These are phyloP conservation scores for Epichloe festucae DNA, from an alignment of 2,329 filamentous ascomycete genomes.

Conservation along the genomic window DNA sequence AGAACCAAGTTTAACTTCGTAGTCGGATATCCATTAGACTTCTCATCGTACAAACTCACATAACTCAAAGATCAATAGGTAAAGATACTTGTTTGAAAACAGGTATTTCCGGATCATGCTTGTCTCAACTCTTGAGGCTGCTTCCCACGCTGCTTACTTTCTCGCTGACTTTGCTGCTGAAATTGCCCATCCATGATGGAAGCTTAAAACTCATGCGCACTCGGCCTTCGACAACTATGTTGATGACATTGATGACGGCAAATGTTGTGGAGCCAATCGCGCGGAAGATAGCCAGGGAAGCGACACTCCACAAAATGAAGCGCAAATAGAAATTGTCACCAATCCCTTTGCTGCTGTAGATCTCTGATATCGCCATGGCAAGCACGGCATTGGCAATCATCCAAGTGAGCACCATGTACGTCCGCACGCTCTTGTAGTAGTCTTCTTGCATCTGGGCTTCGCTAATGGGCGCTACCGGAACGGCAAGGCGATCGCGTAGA, in stretches of 20 bases:
- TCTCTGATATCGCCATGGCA: conserved; percentile 84
- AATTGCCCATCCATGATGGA: conserved; percentile 29
- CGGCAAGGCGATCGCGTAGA: conserved; percentile 82
- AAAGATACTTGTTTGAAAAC: background rate
- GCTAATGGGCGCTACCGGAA: conserved; percentile 44
- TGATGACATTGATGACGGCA: conserved; percentile 70
- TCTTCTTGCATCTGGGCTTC: conserved; percentile 90
- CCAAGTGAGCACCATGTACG: conserved; percentile 96
- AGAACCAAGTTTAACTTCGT: background rate
- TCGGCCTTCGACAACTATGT: conserved; percentile 76
- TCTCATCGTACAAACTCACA: conserved; percentile 9
- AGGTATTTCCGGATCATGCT: too few relatives aligned
- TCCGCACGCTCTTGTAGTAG: conserved; percentile 94
- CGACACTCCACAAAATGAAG: conserved; percentile 89
- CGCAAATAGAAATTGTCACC: conserved; percentile 80
- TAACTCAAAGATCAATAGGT: background rate
- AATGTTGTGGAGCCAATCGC: conserved; percentile 73
- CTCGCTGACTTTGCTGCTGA: conserved; percentile 30
- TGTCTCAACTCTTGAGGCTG: conserved; percentile 24
- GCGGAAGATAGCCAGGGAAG: conserved; percentile 75
- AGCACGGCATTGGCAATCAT: conserved; percentile 85
- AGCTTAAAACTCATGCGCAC: conserved; percentile 46
- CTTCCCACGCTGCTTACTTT: conserved; percentile 37
- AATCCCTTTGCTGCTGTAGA: conserved; percentile 60
- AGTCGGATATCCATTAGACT: conserved; percentile 1